phyloP scores from a whole-genome alignment of 2,329 filamentous ascomycete species.

The Metarhizium guizhouense region DNA sequence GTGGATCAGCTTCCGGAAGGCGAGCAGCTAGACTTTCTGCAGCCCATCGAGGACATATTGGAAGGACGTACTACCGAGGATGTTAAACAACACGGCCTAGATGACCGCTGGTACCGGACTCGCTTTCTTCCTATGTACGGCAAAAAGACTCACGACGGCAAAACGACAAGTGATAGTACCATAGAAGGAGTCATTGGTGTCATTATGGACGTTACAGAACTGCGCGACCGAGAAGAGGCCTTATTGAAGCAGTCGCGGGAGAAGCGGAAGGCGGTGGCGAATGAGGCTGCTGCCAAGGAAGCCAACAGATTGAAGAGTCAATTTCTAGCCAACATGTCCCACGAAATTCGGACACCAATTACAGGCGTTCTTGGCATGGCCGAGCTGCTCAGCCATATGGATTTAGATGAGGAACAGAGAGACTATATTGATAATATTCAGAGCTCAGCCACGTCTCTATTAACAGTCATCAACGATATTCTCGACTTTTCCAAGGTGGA shows the following conservation, averaged over 20 bases:
- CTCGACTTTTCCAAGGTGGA: slow-evolving; percentile 84
- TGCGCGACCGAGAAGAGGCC: slow-evolving; percentile 55
- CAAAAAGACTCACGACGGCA: slow-evolving; percentile 43
- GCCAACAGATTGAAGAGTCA: slow-evolving; percentile 73
- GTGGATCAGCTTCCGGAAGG: slow-evolving; percentile 33
- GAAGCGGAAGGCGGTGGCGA: slow-evolving; percentile 61
- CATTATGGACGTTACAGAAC: slow-evolving; percentile 71
- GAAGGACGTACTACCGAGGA: slow-evolving; percentile 51
- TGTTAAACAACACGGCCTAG: slow-evolving; percentile 53
- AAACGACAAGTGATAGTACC: slow-evolving; percentile 33
- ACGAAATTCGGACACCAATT: slow-evolving; percentile 71
- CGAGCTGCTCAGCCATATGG: slow-evolving; percentile 61
- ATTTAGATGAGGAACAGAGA: slow-evolving; percentile 59
- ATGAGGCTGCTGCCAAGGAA: slow-evolving; percentile 71
- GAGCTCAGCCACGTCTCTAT: slow-evolving; percentile 67
- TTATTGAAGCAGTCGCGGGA: slow-evolving; percentile 57
- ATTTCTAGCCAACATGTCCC: slow-evolving; percentile 75
- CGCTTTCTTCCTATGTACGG: slow-evolving; percentile 58
- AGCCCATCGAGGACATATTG: slow-evolving; percentile 55
- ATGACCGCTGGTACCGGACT: slow-evolving; percentile 61
- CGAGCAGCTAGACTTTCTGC: slow-evolving; percentile 39
- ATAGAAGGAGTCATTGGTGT: slow-evolving; percentile 69
- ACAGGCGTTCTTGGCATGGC: slow-evolving; percentile 75
- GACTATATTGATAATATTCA: slow-evolving; percentile 73
- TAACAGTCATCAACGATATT: slow-evolving; percentile 88